Conservation (phyloP, 306 rosid species). For the Pyrus pyrifolia region DNA sequence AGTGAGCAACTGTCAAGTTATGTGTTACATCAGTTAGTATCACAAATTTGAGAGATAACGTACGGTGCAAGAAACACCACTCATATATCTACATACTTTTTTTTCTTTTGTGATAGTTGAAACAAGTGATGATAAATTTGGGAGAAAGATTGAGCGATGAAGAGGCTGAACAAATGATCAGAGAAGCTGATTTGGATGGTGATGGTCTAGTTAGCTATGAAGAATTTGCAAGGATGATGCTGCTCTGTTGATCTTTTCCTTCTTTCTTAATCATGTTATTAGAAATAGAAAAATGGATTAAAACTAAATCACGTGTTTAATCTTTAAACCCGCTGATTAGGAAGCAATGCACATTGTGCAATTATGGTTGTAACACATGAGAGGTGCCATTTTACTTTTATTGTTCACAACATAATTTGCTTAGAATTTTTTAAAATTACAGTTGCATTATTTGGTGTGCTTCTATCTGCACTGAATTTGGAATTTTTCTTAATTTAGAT, state of each 20-base stretch:
- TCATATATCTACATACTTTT: background rate
- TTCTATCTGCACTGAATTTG: background rate
- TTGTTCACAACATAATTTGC: background rate
- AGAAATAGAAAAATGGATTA: background rate
- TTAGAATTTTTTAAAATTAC: no score
- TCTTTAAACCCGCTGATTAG: background rate
- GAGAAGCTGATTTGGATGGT: conserved; percentile 75
- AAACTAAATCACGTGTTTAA: background rate
- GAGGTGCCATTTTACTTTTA: background rate
- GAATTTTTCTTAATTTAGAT: background rate
- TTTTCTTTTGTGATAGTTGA: conserved; percentile 24
- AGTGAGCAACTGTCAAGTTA: background rate
- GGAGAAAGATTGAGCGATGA: conserved; percentile 68
- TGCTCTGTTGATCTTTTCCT: conserved; percentile 11
- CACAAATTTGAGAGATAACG: no score
- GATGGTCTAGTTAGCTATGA: conserved; percentile 72
- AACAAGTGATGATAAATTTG: conserved; percentile 58
- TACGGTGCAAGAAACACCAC: background rate
- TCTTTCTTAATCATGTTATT: background rate
- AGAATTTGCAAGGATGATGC: conserved; percentile 61
- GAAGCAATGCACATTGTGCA: background rate
- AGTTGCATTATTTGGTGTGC: background rate
- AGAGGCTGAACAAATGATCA: conserved; percentile 69
- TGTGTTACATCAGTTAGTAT: background rate
- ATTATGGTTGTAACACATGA: background rate